phyloP scores from a whole-genome alignment of 306 rosid genomes.

The Oemleria cerasiformis region DNA sequence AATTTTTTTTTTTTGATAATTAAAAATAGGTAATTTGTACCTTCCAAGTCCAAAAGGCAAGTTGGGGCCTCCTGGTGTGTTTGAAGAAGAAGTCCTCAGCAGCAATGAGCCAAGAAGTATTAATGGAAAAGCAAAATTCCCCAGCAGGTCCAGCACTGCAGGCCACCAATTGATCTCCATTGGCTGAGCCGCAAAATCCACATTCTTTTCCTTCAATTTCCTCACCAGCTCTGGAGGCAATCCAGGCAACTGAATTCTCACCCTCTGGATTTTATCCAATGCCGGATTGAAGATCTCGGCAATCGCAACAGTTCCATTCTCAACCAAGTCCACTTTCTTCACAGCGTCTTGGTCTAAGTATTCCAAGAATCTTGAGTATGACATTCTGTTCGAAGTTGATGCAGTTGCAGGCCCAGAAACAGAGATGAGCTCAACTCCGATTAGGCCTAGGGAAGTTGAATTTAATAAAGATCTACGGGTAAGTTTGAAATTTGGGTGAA shows the following conservation, averaged over 20 bases:
- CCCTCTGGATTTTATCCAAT: slow-evolving; percentile 63
- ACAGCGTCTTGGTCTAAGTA: slow-evolving; percentile 63
- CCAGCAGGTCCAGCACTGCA: slow-evolving; percentile 44
- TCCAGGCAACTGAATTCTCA: slow-evolving; percentile 69
- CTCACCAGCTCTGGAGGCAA: slow-evolving; percentile 51
- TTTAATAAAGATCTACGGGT: slow-evolving; percentile 44
- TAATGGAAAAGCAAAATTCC: slow-evolving; percentile 68
- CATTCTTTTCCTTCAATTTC: slow-evolving; percentile 53
- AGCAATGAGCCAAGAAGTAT: slow-evolving; percentile 50
- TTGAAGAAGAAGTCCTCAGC: slow-evolving; percentile 41
- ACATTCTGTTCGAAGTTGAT: slow-evolving; percentile 50
- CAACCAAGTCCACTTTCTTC: slow-evolving; percentile 66
- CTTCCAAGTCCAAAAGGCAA: slow-evolving; percentile 81
- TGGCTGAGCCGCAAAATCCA: slow-evolving; percentile 71
- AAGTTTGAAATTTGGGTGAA: slow-evolving; percentile 26
- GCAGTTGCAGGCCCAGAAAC: slow-evolving; percentile 39
- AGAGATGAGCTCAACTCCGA: slow-evolving; percentile 32
- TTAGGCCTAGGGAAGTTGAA: slow-evolving; percentile 32
- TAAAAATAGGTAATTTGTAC: slow-evolving; percentile 28
- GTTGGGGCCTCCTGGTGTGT: slow-evolving; percentile 61
- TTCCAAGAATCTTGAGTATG: slow-evolving; percentile 71
- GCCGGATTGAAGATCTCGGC: slow-evolving; percentile 57
- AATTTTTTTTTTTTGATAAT: neutral
- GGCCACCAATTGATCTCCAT: slow-evolving; percentile 42
- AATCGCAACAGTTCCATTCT: slow-evolving; percentile 69